phyloP scores from a whole-genome alignment of 225 moss, liverwort and hornwort genomes.

The Thuidium tamariscinum region DNA sequence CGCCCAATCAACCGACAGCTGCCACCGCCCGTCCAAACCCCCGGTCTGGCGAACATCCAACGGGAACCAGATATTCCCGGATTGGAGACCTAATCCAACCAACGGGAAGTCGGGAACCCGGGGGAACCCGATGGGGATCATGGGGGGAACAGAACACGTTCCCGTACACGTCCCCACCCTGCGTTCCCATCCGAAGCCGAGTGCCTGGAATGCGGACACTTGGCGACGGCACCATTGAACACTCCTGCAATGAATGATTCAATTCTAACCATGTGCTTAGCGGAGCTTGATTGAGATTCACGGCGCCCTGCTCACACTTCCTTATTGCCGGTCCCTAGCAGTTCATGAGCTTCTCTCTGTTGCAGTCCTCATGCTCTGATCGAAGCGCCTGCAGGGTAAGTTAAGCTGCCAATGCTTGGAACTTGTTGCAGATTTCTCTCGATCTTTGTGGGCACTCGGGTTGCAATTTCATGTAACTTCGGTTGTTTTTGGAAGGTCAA shows the following conservation, averaged over 20 bases:
- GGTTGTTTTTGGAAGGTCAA: neutral
- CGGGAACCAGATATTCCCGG: neutral
- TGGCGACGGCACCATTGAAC: neutral
- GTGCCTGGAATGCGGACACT: neutral
- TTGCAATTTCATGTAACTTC: neutral
- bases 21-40: neutral
- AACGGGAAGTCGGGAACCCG: neutral
- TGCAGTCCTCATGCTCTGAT: neutral
- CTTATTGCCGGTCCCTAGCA: neutral
- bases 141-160: neutral
- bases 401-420: neutral
- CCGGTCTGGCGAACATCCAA: neutral
- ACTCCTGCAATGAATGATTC: neutral
- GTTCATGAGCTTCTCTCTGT: neutral
- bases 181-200: neutral
- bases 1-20: neutral
- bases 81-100: neutral
- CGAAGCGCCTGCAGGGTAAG: neutral
- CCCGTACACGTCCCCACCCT: accelerated
- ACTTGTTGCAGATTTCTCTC: neutral
- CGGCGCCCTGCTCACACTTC: neutral
- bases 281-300: neutral
- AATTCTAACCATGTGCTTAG: neutral
- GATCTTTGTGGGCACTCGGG: no score
- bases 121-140: neutral